These are phyloP conservation scores for Aspergillus costaricaensis DNA, from an alignment of 2,329 filamentous ascomycete genomes.

Conservation along the genomic window DNA sequence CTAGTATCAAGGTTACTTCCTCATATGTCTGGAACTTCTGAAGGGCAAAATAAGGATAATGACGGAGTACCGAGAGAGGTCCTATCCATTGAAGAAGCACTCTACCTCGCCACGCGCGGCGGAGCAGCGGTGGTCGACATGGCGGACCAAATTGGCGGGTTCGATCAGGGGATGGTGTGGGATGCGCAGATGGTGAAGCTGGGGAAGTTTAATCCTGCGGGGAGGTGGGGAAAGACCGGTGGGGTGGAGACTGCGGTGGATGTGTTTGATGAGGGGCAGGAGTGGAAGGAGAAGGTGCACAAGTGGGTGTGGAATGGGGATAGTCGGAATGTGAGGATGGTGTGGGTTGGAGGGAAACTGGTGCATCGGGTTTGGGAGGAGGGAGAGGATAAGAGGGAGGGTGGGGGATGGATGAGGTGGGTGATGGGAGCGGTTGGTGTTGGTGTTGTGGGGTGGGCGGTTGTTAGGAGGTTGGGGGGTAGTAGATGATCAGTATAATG, in stretches of 20 bases:
- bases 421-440: constrained; percentile 2
- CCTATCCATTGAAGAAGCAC: constrained; percentile 78
- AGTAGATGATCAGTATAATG: neutral
- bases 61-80: constrained; percentile 44
- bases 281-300: constrained; percentile 79
- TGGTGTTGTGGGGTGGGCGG: constrained; percentile 6
- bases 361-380: constrained; percentile 58
- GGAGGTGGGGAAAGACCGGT: constrained; percentile 43
- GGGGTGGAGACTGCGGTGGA: constrained; percentile 67
- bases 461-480: constrained; percentile 7
- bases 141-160: constrained; percentile 70
- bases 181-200: constrained; percentile 83
- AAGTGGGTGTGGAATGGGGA: constrained; percentile 97
- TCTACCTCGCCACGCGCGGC: constrained; percentile 85
- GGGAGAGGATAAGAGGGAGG: neutral
- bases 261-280: constrained; percentile 81
- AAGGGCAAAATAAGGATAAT: constrained; percentile 14
- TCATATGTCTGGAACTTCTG: constrained; percentile 41
- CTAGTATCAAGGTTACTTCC: constrained; percentile 73
- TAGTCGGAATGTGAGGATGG: constrained; percentile 82
- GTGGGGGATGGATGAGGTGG: neutral
- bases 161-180: constrained; percentile 84
- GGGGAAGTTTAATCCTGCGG: constrained; percentile 31
- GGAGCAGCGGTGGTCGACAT: constrained; percentile 81
- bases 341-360: constrained; percentile 84